Evolutionary conservation across 345 rosid genomes (phyloP).

Genomic region (Dipteronia dyeriana): DNA sequence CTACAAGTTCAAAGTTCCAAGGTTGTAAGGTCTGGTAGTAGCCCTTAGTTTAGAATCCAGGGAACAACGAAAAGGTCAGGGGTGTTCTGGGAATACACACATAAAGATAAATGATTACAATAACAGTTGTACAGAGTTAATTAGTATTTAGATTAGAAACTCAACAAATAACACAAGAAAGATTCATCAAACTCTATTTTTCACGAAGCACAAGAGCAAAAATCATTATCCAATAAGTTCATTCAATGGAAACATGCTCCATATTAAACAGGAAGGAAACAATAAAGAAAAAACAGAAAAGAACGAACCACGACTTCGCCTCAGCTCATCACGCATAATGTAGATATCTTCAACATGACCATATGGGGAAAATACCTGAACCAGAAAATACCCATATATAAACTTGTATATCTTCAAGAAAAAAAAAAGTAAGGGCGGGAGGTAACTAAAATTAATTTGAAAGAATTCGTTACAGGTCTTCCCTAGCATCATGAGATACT

Average conservation of each 20-base stretch:
- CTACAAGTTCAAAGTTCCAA: not conserved
- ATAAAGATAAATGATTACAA: not conserved
- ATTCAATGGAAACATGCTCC: not conserved
- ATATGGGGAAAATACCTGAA: constrained; percentile 72
- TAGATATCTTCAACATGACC: constrained; percentile 73
- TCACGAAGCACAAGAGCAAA: not conserved
- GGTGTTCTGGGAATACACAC: not conserved
- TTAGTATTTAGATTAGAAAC: not conserved
- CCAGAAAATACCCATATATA: constrained; percentile 20
- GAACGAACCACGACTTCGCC: constrained; percentile 68
- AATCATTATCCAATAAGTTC: constrained; percentile 10
- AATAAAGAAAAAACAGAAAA: constrained; percentile 18
- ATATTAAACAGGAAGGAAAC: not conserved
- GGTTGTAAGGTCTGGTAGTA: not conserved
- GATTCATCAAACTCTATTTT: not conserved
- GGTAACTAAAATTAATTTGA: constrained; percentile 2
- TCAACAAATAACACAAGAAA: not conserved
- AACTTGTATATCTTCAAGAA: constrained; percentile 13
- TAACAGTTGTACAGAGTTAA: not conserved
- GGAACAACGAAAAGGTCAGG: not conserved
- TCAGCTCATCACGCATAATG: constrained; percentile 64
- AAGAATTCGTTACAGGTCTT: not conserved
- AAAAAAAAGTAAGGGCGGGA: not conserved
- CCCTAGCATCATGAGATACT: not conserved
- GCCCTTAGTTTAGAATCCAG: not conserved